Base-by-base conservation (phyloP, 345 rosid species). In the Euphorbia peplus region DNA sequence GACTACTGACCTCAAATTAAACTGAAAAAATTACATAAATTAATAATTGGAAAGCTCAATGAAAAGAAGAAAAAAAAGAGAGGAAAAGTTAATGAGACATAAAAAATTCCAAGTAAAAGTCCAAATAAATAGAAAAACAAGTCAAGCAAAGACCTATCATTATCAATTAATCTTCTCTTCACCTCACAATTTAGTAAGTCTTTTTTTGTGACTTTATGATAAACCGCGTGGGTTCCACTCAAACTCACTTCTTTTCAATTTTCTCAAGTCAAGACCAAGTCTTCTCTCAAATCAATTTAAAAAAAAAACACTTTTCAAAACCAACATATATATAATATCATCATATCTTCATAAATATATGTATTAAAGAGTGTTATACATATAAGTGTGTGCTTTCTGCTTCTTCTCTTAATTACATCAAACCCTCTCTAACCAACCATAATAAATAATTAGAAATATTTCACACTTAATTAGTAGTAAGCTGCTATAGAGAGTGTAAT, bases 171-270 rank as follows among this genome's bases (percentile, higher is more conserved):
- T 28, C 62, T 69, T 68, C 21, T 29, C 65, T 69, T 70, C 25
- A 9, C 26, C 4, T 32, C 64, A n/a, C 26, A 25, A 19, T 1
- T 39, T 71, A 68, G 15, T 59, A 22, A 59, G 41, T 29, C 42
- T 35, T 0, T 9, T 28, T 16, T 39, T 28, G 53, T 35, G 79
- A 73, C 71, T 76, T 71, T 71, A 51, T 55, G 50, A 15, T 8
- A 51, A 73, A 83, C 69, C 89, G 89, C 37, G 87, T 85, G 87
- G 87, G 85, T 68, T 67, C 85, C 79, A 76, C 74, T 60, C 56
- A 18, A n/a, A n/a, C n/a, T 32, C 37, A 2, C 37, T 32, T 39
- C 50, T 0, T 44, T 44, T 44, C 16, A 13, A 9, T 15, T 19
- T 42, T n/a, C 42, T 28, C 26, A n/a, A n/a, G 3, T 22, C 60